Conservation (phyloP, 768 basidiomycete genomes). For the Rhizopogon vesiculosus region DNA sequence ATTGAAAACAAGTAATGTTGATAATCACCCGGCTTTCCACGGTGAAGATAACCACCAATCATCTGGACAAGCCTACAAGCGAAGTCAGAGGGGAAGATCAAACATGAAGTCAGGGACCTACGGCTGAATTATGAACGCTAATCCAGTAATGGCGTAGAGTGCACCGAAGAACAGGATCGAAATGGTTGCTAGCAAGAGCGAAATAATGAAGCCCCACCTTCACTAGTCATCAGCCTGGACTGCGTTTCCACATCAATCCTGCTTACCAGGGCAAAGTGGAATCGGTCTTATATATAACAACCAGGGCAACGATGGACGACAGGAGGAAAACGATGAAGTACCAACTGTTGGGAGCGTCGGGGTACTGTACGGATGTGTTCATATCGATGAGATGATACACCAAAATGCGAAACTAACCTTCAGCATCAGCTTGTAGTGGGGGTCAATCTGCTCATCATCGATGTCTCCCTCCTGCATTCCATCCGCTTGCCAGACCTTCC, state of each 20-base stretch:
- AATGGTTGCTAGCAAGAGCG: conserved; percentile 44
- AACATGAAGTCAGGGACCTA: conserved; percentile 7
- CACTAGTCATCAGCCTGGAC: conserved; percentile 2
- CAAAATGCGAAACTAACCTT: conserved; percentile 16
- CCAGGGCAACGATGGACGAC: conserved; percentile 47
- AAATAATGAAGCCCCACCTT: conserved; percentile 48
- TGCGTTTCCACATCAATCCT: background rate
- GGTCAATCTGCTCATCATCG: conserved; percentile 40
- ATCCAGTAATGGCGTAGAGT: conserved; percentile 46
- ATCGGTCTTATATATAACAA: conserved; percentile 46
- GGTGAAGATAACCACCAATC: conserved; percentile 32
- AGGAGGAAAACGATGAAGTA: conserved; percentile 20
- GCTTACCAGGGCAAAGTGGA: conserved; percentile 53
- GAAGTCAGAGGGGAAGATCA: too few species aligned
- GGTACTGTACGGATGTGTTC: conserved; percentile 18
- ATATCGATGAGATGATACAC: too few species aligned
- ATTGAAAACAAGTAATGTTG: background rate
- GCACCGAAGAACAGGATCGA: conserved; percentile 52
- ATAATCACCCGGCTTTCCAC: conserved; percentile 35
- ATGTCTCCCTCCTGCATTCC: conserved; percentile 21
- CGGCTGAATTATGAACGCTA: conserved; percentile 7
- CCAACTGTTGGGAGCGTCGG: conserved; percentile 29
- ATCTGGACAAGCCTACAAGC: conserved; percentile 23
- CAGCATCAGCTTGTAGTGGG: conserved; percentile 53
- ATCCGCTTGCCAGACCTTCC: conserved; percentile 30